phyloP scores from a whole-genome alignment of 306 rosid genomes.

The Lotus japonicus region DNA sequence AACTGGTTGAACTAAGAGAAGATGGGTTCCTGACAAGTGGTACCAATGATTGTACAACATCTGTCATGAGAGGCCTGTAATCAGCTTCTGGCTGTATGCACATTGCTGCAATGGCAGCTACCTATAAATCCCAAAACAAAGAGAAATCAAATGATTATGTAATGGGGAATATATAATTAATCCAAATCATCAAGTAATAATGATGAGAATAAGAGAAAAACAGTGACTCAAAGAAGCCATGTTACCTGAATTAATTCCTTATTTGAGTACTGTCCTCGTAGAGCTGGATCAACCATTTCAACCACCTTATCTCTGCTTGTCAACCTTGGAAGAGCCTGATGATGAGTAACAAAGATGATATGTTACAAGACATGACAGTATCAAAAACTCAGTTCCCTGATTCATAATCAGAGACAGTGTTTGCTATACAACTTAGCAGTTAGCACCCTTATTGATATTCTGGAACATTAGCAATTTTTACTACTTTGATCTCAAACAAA shows the following conservation, averaged over 20 bases:
- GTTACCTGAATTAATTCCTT: conserved; percentile 90
- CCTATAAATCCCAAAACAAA: conserved; percentile 33
- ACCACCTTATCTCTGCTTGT: conserved; percentile 73
- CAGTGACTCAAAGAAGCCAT: not conserved
- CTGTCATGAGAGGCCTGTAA: conserved; percentile 89
- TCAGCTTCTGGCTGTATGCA: conserved; percentile 98
- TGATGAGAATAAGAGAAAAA: not conserved
- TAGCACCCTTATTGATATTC: not conserved
- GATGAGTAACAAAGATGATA: conserved; percentile 15
- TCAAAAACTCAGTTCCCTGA: not conserved
- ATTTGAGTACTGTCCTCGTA: conserved; percentile 69
- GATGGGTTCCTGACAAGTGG: conserved; percentile 61
- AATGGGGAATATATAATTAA: not conserved
- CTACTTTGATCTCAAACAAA: not conserved
- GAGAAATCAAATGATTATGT: not conserved
- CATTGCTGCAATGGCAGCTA: conserved; percentile 98
- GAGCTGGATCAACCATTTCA: conserved; percentile 89
- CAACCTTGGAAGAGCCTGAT: conserved; percentile 93
- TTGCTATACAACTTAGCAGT: not conserved
- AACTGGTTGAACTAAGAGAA: conserved; percentile 32
- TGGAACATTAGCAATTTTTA: not conserved
- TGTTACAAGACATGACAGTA: not conserved
- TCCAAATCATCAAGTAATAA: not conserved
- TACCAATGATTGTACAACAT: conserved; percentile 82
- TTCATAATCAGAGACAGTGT: not conserved